phyloP scores from a whole-genome alignment of 164 flowering plant genomes.

The Piper betle region DNA sequence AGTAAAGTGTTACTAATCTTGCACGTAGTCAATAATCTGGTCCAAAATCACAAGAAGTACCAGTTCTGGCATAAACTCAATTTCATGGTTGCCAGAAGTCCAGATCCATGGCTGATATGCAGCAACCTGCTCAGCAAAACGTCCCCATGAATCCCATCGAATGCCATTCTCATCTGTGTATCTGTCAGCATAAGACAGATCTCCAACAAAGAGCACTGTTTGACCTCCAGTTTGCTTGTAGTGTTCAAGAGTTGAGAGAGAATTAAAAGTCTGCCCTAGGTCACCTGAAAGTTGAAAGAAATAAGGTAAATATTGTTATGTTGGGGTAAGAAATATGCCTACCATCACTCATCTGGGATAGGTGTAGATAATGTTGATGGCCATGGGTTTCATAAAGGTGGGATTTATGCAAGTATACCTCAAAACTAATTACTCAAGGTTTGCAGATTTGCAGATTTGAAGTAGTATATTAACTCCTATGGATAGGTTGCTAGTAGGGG shows the following conservation, averaged over 20 bases:
- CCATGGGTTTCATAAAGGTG: neutral
- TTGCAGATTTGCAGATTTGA: too few relatives aligned
- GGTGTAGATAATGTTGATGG: neutral
- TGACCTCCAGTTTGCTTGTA: slow-evolving; percentile 18
- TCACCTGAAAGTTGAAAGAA: slow-evolving; percentile 44
- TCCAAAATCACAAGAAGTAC: slow-evolving; percentile 19
- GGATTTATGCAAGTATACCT: too few relatives aligned
- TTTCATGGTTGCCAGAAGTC: slow-evolving; percentile 93
- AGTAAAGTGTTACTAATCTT: neutral
- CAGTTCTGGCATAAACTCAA: slow-evolving; percentile 82
- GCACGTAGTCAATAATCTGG: neutral
- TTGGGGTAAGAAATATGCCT: neutral
- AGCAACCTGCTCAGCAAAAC: slow-evolving; percentile 60
- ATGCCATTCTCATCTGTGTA: slow-evolving; percentile 64
- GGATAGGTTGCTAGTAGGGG: too few relatives aligned
- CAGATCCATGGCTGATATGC: slow-evolving; percentile 99
- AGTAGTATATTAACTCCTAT: too few relatives aligned
- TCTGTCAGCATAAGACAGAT: slow-evolving; percentile 95
- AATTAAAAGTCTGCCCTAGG: slow-evolving; percentile 89
- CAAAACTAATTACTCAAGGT: too few relatives aligned
- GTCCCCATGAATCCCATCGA: slow-evolving; percentile 98
- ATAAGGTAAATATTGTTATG: neutral
- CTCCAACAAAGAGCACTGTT: slow-evolving; percentile 68
- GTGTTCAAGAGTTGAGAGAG: slow-evolving; percentile 38
- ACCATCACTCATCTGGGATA: neutral